A percentile compares a stretch with the other conserved stretches of the same genome.
Conservation (phyloP, 1,139 yeast species). For the Hyphopichia pseudoburtonii region DNA sequence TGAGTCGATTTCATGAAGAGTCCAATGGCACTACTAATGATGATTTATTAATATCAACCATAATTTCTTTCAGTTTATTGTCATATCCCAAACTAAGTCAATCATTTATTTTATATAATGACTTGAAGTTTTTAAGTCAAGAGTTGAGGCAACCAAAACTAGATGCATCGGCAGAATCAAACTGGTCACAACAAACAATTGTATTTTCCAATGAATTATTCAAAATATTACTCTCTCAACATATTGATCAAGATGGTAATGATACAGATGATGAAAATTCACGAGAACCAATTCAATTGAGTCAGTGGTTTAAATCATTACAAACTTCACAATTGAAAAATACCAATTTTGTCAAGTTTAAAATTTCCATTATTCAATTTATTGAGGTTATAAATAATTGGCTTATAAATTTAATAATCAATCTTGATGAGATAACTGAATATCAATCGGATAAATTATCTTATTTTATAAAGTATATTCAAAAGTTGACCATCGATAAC, state of each 20-base stretch:
- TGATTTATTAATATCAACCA: constrained; percentile 20
- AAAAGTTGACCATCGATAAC: constrained; percentile 1
- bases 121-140: constrained; percentile 26
- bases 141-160: constrained; percentile 3
- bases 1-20: constrained; percentile 20
- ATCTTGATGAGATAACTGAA: constrained; percentile 37
- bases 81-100: constrained; percentile 32
- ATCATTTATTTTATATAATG: constrained; percentile 39
- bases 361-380: constrained; percentile 23
- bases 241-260: constrained; percentile 10
- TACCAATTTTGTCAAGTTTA: constrained; percentile 31
- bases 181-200: constrained; percentile 5
- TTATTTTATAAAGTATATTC: constrained; percentile 19
- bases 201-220: constrained; percentile 9
- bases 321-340: constrained; percentile 21
- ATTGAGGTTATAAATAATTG: constrained; percentile 33
- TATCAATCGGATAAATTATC: constrained; percentile 32
- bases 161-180: constrained; percentile 2
- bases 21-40: constrained; percentile 7
- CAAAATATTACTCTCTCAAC: constrained; percentile 11
- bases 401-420: constrained; percentile 26
- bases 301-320: constrained; percentile 26
- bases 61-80: constrained; percentile 31
- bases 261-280: constrained; percentile 20
- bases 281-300: constrained; percentile 18